Base-by-base conservation (phyloP, 305 asterid species). In the Striga hermonthica region DNA sequence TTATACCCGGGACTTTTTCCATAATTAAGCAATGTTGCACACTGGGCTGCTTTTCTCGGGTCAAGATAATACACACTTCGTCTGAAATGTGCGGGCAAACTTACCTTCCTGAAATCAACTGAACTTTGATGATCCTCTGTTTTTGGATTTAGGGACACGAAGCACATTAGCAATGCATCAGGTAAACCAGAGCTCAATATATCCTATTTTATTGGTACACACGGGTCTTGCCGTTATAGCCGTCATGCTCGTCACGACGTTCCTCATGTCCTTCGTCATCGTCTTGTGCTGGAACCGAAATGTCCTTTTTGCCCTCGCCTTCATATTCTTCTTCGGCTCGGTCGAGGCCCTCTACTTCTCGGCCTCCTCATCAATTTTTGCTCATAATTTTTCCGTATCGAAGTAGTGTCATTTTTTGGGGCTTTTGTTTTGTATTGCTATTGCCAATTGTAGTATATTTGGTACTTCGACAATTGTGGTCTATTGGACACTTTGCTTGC, bases 161-260 rank as follows among this genome's bases (percentile, higher is more conserved):
- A 86, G 68, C 97, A 88, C 82, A 91, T 91, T 16, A 88, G 97
- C 79, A 91, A 91, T 71, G 97, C 96, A 66, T 82, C 96, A 78
- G 97, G 96, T 90, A 78, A 40, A 22, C 31, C 31, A 22, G 1
- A 22, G 31, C 31, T 22, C 31, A 2, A 22, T 22, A 22, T 22
- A 22, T 22, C 31, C 31, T 22, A 22, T 22, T 22, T 22, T 22
- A 22, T 2, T 2, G 31, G 31, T 2, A 22, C 31, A 22, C 31
- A 22, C 31, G 88, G 98, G 98, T 75, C 79, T 91, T 62, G 98
- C 96, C 1, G 96, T 91, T 54, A 91, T 91, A 65, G 84, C 98
- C 0, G 98, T 91, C 52, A 91, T 91, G 98, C 78, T 91, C 76
- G 98, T 91, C 35, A 91, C 98, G 10, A 88, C 98, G 31, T 88